Evolutionary conservation across 2,329 filamentous ascomycete genomes (phyloP), one percentile per base, ranked within the genome.

Genomic region (Pestalotiopsis fici): DNA sequence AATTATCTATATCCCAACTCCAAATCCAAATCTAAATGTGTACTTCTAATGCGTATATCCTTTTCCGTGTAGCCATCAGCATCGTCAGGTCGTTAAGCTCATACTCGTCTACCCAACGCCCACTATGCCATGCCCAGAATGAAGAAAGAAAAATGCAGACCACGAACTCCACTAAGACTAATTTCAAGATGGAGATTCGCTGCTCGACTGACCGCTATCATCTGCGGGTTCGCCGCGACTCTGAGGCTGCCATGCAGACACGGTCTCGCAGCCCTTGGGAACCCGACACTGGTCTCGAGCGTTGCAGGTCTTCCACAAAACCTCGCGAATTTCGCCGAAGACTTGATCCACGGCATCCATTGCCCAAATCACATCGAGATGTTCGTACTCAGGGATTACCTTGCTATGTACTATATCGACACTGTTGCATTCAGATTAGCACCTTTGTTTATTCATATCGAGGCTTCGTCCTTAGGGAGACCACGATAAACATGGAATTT

Each of bases 361-460:
- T 0, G 95, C 94, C 95, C 95, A 98, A 47, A 98, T 89, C 1
- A 98, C 93, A 80, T 98, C 95, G 4, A 98, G 85, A 79, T 98
- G 95, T 81, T 98, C 95, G 77, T 97, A 97, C 59, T 91, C 93
- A 2, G 93, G 89, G 56, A 98, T 92, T 25, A 97, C 83, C 76
- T 93, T 97, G 70, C 87, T 87, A 79, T 97, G 93, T 4, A 97
- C 93, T 4, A 98, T 82, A 50, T 87, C 83, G 9, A 97, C 93
- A 74, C 43, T 50, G 11, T 35, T 35, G 31, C 31, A 35, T 35
- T 9, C 4, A 0, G 31, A 35, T 35, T 2, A 35, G 31, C 31
- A 35, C 7, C 7, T 11, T 35, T 35, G 11, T 35, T 35, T 11
- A 35, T 35, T 11, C 31, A 35, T 35, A 11, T 35, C 11, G 31